Percentiles rank a stretch among this genome's conserved stretches.
Evolutionary conservation across 768 basidiomycete species (phyloP).

Genomic region (Phanerochaete sordida): DNA sequence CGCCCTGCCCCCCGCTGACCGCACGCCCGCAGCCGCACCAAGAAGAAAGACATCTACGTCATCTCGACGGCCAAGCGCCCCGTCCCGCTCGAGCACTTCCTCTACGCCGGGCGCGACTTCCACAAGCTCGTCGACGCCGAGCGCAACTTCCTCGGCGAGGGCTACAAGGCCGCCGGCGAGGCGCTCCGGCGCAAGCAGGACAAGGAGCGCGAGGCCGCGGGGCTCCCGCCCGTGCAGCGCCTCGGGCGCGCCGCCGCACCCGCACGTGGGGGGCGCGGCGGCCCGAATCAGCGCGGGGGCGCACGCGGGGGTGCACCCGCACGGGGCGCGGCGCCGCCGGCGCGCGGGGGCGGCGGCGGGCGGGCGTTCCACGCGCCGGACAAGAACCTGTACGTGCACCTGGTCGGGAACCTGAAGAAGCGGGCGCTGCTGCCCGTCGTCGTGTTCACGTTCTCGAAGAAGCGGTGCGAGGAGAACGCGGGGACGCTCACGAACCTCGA

Average conservation of each 20-base stretch:
- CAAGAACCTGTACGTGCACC: conserved; percentile 91
- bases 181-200: conserved; percentile 92
- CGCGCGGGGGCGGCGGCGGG: conserved; percentile 33
- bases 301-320: conserved; percentile 40
- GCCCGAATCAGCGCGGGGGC: conserved; percentile 42
- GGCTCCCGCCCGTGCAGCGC: conserved; percentile 80
- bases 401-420: conserved; percentile 84
- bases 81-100: conserved; percentile 93
- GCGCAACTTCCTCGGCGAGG: conserved; percentile 66
- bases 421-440: conserved; percentile 88
- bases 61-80: conserved; percentile 96
- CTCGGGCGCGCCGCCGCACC: conserved; percentile 70
- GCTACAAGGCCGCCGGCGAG: conserved; percentile 89
- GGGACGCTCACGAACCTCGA: conserved; percentile 84
- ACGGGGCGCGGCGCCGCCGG: conserved; percentile 38
- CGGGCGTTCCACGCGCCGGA: conserved; percentile 72
- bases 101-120: conserved; percentile 91
- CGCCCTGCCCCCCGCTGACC: background rate
- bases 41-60: conserved; percentile 99
- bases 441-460: conserved; percentile 96
- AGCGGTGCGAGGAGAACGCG: conserved; percentile 95
- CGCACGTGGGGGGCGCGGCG: conserved; percentile 44
- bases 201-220: conserved; percentile 95
- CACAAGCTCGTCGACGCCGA: conserved; percentile 90
- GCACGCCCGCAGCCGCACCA: conserved; percentile 69